A percentile compares a stretch with the other conserved stretches of the same genome.
Evolutionary conservation across 2,329 filamentous ascomycete species (phyloP).

Genomic region (Colletotrichum tropicale): DNA sequence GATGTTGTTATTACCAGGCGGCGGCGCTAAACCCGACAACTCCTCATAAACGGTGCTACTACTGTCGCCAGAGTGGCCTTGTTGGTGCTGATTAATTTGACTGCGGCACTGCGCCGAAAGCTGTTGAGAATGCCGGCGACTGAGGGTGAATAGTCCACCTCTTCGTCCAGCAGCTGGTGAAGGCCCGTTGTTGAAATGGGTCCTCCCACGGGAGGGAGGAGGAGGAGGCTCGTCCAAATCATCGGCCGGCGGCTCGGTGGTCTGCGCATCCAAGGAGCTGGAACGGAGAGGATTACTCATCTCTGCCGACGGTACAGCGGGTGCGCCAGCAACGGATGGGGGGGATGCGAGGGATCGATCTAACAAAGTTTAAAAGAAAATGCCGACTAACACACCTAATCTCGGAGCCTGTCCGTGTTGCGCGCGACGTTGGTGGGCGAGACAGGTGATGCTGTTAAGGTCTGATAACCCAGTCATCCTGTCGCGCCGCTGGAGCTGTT

Average conservation of each 20-base stretch:
- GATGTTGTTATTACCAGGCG: not conserved
- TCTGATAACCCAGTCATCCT: not conserved
- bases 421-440: not conserved
- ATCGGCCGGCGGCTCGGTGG: not conserved
- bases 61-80: not conserved
- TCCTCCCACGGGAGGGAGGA: not conserved
- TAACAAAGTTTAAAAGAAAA: not conserved
- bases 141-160: not conserved
- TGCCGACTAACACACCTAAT: slow-evolving; percentile 11
- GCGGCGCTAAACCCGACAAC: not conserved
- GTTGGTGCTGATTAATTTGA: not conserved
- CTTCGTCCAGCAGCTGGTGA: not conserved
- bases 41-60: not conserved
- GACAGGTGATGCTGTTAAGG: not conserved
- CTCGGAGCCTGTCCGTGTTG: not conserved
- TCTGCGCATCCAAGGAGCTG: slow-evolving; percentile 1
- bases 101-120: not conserved
- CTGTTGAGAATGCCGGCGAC: not conserved
- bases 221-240: slow-evolving; percentile 4
- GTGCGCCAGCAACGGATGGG: not conserved
- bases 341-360: not conserved
- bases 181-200: not conserved
- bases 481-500: not conserved
- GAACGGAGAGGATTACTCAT: slow-evolving; percentile 18
- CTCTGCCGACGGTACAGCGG: not conserved